These are phyloP conservation scores for Fomitopsis pinicola DNA, from an alignment of 1,284 basidiomycete genomes.

Conservation along the genomic window DNA sequence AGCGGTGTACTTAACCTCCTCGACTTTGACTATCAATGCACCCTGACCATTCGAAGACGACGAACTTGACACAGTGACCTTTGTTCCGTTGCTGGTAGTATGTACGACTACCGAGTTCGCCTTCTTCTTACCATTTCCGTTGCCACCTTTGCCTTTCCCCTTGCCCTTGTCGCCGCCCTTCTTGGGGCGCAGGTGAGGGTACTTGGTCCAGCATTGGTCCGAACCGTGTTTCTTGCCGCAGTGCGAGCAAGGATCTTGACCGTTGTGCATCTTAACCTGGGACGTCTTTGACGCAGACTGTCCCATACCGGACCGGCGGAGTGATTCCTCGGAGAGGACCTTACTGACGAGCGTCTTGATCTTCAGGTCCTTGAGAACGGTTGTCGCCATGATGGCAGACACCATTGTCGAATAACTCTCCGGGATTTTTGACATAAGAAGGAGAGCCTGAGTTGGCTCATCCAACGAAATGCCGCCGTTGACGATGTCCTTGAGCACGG, in stretches of 20 bases:
- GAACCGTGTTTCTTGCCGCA: background rate
- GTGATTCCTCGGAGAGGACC: background rate
- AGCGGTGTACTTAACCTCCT: no score
- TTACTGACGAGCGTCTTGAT: background rate
- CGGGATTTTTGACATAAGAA: background rate
- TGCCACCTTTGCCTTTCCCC: background rate
- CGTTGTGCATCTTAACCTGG: background rate
- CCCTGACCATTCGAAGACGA: background rate
- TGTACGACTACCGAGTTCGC: background rate
- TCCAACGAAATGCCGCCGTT: background rate
- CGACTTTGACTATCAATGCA: no score
- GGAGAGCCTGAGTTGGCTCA: background rate
- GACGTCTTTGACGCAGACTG: background rate
- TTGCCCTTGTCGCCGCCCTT: background rate
- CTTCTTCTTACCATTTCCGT: background rate
- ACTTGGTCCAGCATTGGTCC: background rate
- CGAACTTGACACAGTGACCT: background rate
- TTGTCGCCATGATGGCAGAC: background rate
- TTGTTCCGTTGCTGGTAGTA: background rate
- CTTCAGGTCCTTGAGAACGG: background rate
- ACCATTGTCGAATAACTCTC: background rate
- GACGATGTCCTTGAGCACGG: background rate
- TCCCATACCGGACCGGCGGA: background rate
- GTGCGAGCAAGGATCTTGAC: background rate
- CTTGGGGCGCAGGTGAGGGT: background rate